These are phyloP conservation scores for Geotrichum reessii DNA, from an alignment of 1,139 yeast genomes.

Conservation along the genomic window DNA sequence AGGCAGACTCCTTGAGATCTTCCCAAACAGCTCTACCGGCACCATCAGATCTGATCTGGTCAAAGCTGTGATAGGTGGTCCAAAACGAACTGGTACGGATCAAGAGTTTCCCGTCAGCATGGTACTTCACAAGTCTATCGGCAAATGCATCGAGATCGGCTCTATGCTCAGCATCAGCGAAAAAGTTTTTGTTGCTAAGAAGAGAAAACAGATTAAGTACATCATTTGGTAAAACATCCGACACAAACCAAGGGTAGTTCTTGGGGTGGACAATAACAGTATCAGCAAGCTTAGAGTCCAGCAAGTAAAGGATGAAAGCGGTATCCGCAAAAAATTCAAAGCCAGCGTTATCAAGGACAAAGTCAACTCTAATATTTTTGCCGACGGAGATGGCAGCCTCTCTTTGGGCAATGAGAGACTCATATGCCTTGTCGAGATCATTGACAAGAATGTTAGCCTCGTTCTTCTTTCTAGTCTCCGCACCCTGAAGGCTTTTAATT, in stretches of 20 bases:
- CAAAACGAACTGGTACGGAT: slow-evolving; percentile 71
- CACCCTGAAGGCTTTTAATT: slow-evolving; percentile 85
- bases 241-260: slow-evolving; percentile 93
- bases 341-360: slow-evolving; percentile 91
- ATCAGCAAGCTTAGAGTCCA: slow-evolving; percentile 61
- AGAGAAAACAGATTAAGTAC: slow-evolving; percentile 56
- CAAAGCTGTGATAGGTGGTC: slow-evolving; percentile 69
- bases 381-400: slow-evolving; percentile 24
- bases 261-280: slow-evolving; percentile 80
- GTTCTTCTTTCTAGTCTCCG: slow-evolving; percentile 74
- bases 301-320: slow-evolving; percentile 62
- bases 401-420: slow-evolving; percentile 31
- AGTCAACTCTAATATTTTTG: slow-evolving; percentile 52
- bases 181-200: slow-evolving; percentile 48
- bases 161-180: slow-evolving; percentile 28
- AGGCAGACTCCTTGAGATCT: slow-evolving; percentile 51
- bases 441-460: slow-evolving; percentile 78
- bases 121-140: slow-evolving; percentile 46
- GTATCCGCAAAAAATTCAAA: slow-evolving; percentile 91
- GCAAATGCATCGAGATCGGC: slow-evolving; percentile 42
- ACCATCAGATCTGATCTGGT: slow-evolving; percentile 56
- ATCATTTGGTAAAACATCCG: slow-evolving; percentile 87
- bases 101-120: slow-evolving; percentile 46
- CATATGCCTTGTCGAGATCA: slow-evolving; percentile 69
- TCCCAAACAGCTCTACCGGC: slow-evolving; percentile 54